Evolutionary conservation across 768 basidiomycete genomes (phyloP).

Genomic region (Tricholoma furcatifolium): DNA sequence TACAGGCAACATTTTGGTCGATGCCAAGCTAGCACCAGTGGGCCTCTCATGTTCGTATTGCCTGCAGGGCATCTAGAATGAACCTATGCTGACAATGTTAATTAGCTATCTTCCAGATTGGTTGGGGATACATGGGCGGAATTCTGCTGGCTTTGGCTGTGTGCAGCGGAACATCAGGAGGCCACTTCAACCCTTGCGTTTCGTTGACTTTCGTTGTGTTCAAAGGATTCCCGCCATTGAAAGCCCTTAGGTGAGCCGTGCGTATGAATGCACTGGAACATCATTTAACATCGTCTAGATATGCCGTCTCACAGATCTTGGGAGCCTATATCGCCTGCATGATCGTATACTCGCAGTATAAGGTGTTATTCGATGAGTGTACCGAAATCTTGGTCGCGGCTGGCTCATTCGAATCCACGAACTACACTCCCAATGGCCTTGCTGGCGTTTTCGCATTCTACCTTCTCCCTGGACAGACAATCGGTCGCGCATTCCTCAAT

Average conservation of each 20-base stretch:
- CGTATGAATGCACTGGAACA: neutral
- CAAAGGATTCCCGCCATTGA: slow-evolving; percentile 52
- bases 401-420: slow-evolving; percentile 21
- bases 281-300: slow-evolving; percentile 34
- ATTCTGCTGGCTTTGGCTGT: slow-evolving; percentile 57
- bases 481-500: slow-evolving; percentile 49
- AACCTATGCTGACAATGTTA: neutral
- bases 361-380: slow-evolving; percentile 38
- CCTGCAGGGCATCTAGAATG: neutral
- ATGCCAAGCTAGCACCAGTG: slow-evolving; percentile 16
- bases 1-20: slow-evolving; percentile 42
- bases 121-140: slow-evolving; percentile 56
- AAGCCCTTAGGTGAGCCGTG: slow-evolving; percentile 43
- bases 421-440: slow-evolving; percentile 40
- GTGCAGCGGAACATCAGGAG: slow-evolving; percentile 53
- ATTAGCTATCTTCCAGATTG: slow-evolving; percentile 55
- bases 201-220: slow-evolving; percentile 52
- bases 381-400: slow-evolving; percentile 31
- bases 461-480: slow-evolving; percentile 40
- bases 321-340: slow-evolving; percentile 66
- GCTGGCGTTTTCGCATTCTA: slow-evolving; percentile 58
- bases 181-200: slow-evolving; percentile 67
- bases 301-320: slow-evolving; percentile 63
- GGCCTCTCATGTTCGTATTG: slow-evolving; percentile 49
- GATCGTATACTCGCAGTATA: slow-evolving; percentile 62